These are phyloP conservation scores for Skeletonema costatum DNA, from an alignment of 108 stramenopile species.

Conservation along the genomic window DNA sequence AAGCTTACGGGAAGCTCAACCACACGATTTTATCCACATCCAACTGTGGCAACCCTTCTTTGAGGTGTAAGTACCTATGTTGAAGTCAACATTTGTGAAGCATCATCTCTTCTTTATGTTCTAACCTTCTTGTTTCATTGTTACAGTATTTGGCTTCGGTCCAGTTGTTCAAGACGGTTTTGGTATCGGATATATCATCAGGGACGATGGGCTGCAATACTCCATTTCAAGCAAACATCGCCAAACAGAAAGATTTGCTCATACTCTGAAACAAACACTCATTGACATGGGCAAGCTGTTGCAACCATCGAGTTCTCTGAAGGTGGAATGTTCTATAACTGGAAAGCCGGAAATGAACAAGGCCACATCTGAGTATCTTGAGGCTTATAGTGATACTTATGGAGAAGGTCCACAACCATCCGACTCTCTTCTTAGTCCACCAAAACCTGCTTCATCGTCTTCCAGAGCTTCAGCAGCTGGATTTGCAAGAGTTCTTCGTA, in stretches of 20 bases:
- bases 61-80: conserved; percentile 43
- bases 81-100: neutral
- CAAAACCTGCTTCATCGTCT: neutral
- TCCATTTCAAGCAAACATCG: conserved; percentile 80
- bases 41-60: conserved; percentile 88
- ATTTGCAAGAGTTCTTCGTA: conserved; percentile 31
- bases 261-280: conserved; percentile 58
- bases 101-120: neutral
- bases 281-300: conserved; percentile 49
- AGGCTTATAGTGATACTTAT: conserved; percentile 20
- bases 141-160: conserved; percentile 81
- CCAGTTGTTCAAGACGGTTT: conserved; percentile 62
- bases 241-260: conserved; percentile 77
- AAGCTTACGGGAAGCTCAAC: conserved; percentile 70
- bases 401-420: conserved; percentile 2
- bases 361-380: conserved; percentile 22
- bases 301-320: conserved; percentile 23
- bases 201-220: conserved; percentile 73
- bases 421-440: neutral
- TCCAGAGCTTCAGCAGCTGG: neutral
- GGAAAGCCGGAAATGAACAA: neutral
- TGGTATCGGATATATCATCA: conserved; percentile 88
- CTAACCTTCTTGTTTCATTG: neutral
- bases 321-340: conserved; percentile 16
- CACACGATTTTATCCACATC: conserved; percentile 85